Evolutionary conservation across 2,329 filamentous ascomycete genomes (phyloP), one percentile per base, ranked within the genome.

Genomic region (Paracoccidioides brasiliensis): DNA sequence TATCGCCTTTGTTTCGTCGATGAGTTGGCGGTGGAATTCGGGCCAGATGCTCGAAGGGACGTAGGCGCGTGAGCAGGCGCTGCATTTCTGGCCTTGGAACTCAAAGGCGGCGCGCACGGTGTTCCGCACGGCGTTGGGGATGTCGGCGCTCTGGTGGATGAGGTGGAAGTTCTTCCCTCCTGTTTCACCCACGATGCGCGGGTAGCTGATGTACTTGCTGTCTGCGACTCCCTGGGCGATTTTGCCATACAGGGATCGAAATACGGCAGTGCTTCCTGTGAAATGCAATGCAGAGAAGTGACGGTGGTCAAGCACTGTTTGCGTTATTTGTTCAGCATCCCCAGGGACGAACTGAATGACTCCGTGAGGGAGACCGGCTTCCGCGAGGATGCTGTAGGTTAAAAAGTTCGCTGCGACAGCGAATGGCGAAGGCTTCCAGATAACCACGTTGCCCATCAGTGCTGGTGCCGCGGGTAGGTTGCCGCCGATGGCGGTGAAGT

Each of bases 271-370:
- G 75, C 86, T 93, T 58, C 91, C 91, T 0, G 90, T 97, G 77
- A 90, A 97, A 76, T 96, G 90, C 28, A 97, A 81, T n/a, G 88
- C 86, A 7, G 90, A 85, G 64, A 97, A 93, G 57, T 94, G 78
- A 62, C 76, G 82, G 76, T 93, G 88, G 53, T 78, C 78, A 46
- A 96, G 79, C 8, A 88, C 86, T 40, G 80, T 79, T 68, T 84
- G 82, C 56, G 90, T 96, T 57, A 96, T 82, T 70, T 89, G 82
- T 56, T 85, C 86, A 3, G 91, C 86, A 66, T 95, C 84, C 56
- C 91, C 91, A 3, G 90, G 90, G 9, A 96, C 81, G 69, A 95
- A 96, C 72, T 96, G 91, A 61, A 97, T 89, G 53, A 96, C 91
- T 62, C 91, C 83, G 64, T 82, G 82, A 42, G 91, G 91, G 53